phyloP scores from a whole-genome alignment of 805 yeast genomes.

The Zygosaccharomyces gambellarensis region DNA sequence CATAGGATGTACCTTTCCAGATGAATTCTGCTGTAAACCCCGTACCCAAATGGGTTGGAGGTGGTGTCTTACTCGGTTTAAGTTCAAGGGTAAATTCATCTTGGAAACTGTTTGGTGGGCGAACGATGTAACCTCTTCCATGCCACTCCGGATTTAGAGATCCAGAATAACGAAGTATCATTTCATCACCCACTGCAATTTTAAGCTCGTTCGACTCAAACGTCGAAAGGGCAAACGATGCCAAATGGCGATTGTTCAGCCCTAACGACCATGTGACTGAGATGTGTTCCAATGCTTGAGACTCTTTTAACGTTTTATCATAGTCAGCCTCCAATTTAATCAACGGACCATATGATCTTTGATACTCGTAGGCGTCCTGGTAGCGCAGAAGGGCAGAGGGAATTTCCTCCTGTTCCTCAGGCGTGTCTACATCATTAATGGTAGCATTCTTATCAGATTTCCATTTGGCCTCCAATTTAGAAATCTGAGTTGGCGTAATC shows the following conservation, averaged over 20 bases:
- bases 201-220: constrained; percentile 60
- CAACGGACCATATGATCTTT: constrained; percentile 77
- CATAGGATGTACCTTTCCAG: constrained; percentile 83
- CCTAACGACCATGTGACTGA: constrained; percentile 71
- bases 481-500: constrained; percentile 60
- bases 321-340: constrained; percentile 77
- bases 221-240: constrained; percentile 62
- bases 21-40: constrained; percentile 82
- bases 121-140: constrained; percentile 63
- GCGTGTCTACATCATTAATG: constrained; percentile 55
- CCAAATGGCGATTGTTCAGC: constrained; percentile 59
- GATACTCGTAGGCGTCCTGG: constrained; percentile 79
- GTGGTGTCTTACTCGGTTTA: constrained; percentile 36
- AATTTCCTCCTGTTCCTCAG: constrained; percentile 52
- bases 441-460: constrained; percentile 65
- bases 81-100: constrained; percentile 74
- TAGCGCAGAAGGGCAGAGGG: constrained; percentile 73
- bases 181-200: constrained; percentile 81
- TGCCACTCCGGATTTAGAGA: constrained; percentile 61
- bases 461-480: constrained; percentile 78
- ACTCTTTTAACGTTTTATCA: constrained; percentile 68
- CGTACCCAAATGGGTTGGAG: constrained; percentile 53
- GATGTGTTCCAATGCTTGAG: constrained; percentile 69
- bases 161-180: constrained; percentile 62
- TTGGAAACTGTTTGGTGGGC: constrained; percentile 59